phyloP scores from a whole-genome alignment of 225 moss, liverwort and hornwort genomes.

The Antitrichia curtipendula region DNA sequence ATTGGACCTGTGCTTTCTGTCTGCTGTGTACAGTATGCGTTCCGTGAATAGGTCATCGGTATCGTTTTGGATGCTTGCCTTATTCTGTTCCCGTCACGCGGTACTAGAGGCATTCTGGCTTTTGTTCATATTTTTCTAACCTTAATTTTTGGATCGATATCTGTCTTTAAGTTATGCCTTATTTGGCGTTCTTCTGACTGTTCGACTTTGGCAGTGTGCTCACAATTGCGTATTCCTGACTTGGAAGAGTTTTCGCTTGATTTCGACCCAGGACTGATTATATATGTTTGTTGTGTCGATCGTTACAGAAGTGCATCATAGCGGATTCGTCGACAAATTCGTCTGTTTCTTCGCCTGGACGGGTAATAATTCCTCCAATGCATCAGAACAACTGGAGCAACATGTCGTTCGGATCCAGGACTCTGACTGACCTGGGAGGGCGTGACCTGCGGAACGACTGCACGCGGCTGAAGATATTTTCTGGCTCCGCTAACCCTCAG shows the following conservation, averaged over 20 bases:
- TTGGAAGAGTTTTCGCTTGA: neutral
- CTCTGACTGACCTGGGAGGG: slow-evolving; percentile 37
- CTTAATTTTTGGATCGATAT: neutral
- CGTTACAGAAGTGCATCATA: slow-evolving; percentile 23
- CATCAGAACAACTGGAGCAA: slow-evolving; percentile 44
- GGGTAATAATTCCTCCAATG: slow-evolving; percentile 48
- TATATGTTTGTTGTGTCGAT: neutral
- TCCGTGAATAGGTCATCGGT: neutral
- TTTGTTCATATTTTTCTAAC: neutral
- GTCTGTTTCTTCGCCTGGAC: slow-evolving; percentile 51
- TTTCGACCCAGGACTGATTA: neutral
- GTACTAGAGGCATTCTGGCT: neutral
- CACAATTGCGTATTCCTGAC: neutral
- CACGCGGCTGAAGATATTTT: slow-evolving; percentile 87
- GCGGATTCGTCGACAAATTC: slow-evolving; percentile 28
- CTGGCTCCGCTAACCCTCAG: slow-evolving; percentile 70
- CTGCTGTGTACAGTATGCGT: neutral
- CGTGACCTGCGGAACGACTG: slow-evolving; percentile 31
- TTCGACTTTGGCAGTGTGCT: neutral
- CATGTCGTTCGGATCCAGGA: slow-evolving; percentile 32
- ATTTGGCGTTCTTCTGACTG: neutral
- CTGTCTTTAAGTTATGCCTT: neutral
- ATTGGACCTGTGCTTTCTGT: neutral
- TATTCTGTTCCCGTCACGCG: neutral
- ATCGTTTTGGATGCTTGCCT: neutral